Evolutionary conservation across 306 rosid genomes (phyloP), one percentile per base, ranked within the genome.

Genomic region (Castanospermum australe): DNA sequence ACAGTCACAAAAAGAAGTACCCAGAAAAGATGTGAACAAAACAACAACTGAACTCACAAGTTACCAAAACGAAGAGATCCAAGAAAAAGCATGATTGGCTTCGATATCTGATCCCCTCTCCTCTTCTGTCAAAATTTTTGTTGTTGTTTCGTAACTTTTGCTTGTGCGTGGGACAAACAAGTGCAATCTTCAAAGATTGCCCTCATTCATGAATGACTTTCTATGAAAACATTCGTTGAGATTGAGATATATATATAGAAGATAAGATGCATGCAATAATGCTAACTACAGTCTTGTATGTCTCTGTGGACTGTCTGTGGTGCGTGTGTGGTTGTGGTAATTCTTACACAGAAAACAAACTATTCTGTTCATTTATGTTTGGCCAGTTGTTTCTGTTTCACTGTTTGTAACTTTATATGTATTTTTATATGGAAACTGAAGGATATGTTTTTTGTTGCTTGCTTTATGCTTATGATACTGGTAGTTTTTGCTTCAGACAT

Each of bases 1-100:
- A 15, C 10, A 56, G 22, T 2, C 63, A 35, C 76, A 20, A 52
- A 47, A 52, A 38, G 36, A 52, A 38, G 36, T 36, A 21, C 13
- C 41, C 32, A 57, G 57, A 10, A 73, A 73, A 73, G 57, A 11
- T 74, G 79, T 25, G 59, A 47, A 75, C 61, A 28, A 17, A 15
- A n/a, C 68, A 57, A 25, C 54, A 60, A 60, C 79, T 61, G 35
- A 44, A 61, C n/a, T 61, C n/a, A 6, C 65, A 35, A 35, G 38
- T 57, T 41, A 59, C 20, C 69, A 44, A 8, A 38, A 72, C 24
- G 24, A 71, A 52, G 77, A 72, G 54, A 72, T 55, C 67, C 17
- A 72, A 55, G 25, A n/a, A 38, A 5, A 71, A 54, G 52, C 65
- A 35, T 35, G 65, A 12, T 50, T 52, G 63, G 64, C 64, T 71